A percentile compares a stretch with the other conserved stretches of the same genome.
Conservation (phyloP, 2,329 filamentous ascomycete genomes). For the Trichothecium roseum region DNA sequence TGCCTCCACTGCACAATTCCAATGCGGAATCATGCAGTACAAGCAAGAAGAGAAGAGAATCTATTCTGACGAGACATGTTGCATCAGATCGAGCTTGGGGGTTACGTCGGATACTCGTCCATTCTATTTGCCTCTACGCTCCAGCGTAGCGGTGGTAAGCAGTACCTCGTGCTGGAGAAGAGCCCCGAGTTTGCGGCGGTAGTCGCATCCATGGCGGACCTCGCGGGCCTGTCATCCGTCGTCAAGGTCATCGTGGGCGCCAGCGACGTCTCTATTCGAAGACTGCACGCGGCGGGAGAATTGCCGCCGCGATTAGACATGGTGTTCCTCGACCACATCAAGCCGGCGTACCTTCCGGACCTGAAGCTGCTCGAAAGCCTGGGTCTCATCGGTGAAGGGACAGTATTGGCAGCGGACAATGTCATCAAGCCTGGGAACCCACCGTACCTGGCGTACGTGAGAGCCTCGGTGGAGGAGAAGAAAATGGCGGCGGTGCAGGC, state of each 20-base stretch:
- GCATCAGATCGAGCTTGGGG: conserved; percentile 57
- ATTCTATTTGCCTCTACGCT: conserved; percentile 63
- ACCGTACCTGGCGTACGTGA: conserved; percentile 59
- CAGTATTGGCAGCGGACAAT: conserved; percentile 59
- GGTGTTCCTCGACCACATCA: conserved; percentile 74
- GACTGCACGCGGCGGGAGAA: conserved; percentile 41
- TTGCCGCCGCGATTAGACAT: conserved; percentile 53
- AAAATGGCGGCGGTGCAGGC: conserved; percentile 16
- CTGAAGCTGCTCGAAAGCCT: conserved; percentile 68
- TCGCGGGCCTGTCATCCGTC: conserved; percentile 61
- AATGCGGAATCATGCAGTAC: no score
- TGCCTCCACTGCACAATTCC: no score
- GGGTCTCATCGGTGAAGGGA: conserved; percentile 50
- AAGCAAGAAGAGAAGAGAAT: no score
- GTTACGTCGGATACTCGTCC: conserved; percentile 74
- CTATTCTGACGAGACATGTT: no score
- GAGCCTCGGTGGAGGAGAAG: conserved; percentile 55
- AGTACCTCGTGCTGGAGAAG: conserved; percentile 63
- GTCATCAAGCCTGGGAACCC: conserved; percentile 63
- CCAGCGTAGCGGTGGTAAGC: conserved; percentile 49
- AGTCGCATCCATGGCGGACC: conserved; percentile 56
- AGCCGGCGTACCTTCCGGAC: conserved; percentile 64
- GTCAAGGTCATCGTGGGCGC: conserved; percentile 63
- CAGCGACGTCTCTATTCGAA: conserved; percentile 53
- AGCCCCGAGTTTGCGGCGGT: conserved; percentile 66